Evolutionary conservation across 2,329 filamentous ascomycete species (phyloP), one percentile per base, ranked within the genome.

Genomic region (Nemania serpens): DNA sequence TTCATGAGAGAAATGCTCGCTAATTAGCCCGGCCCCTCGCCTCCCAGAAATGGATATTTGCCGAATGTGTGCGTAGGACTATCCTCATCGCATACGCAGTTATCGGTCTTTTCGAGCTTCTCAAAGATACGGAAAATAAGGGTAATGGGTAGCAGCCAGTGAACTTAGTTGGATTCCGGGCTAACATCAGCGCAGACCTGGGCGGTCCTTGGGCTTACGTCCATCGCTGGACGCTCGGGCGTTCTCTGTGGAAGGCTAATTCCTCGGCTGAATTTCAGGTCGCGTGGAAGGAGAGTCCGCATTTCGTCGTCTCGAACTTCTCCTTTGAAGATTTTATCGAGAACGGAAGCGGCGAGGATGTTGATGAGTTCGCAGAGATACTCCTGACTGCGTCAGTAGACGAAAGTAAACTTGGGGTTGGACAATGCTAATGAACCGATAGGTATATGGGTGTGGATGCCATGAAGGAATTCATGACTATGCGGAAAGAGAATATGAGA

Each of bases 31-130:
- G 2, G 9, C 15, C 34, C 18, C 29, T n/a, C 12, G n/a, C 22
- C 29, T 54, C 15, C 10, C 49, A 75, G 74, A 65, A 68, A 62
- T 75, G 74, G 73, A 71, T 75, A 51, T 75, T 75, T 34, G 69
- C 71, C 51, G 74, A 75, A 57, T 75, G 69, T 12, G 58, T 75
- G 15, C 68, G 73, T 4, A 68, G 74, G 55, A 75, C 74, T 2
- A 69, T 74, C 36, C 25, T 74, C 6, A 71, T 75, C 53, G 64
- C 70, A n/a, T 69, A 74, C 57, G 65, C 68, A 2, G 63, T 73
- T 51, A 51, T 74, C 9, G 54, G 59, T 13, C 36, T 75, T 0
- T 75, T 70, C 42, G 63, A 66, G 17, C 53, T 73, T 54, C 63
- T 73, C 53, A 71, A 71, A 51, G 65, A 69, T 29, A 55, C 64